Percentiles rank a stretch among this genome's conserved stretches.
Evolutionary conservation across 2,329 filamentous ascomycete species (phyloP).

Genomic region (Escovopsis sp.): DNA sequence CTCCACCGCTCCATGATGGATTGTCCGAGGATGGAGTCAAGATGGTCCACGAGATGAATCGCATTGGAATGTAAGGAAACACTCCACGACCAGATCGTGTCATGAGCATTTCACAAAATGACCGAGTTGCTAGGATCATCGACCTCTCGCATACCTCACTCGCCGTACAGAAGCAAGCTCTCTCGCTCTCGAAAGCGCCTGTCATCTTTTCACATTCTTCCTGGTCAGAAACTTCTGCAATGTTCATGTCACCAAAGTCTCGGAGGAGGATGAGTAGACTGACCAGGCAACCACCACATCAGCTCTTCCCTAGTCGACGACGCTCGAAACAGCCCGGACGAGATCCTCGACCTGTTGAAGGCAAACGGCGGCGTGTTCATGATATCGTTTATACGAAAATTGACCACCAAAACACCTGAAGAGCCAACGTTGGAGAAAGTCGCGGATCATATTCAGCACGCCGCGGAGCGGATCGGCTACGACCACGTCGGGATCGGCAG

Average conservation of each 20-base stretch:
- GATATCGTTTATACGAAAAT: slow-evolving; percentile 68
- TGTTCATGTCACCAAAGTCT: slow-evolving; percentile 15
- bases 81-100: no score
- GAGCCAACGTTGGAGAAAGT: slow-evolving; percentile 61
- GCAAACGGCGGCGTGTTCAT: slow-evolving; percentile 58
- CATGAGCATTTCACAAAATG: neutral
- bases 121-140: slow-evolving; percentile 36
- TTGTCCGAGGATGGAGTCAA: slow-evolving; percentile 4
- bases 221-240: neutral
- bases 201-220: slow-evolving; percentile 61
- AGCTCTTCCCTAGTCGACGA: slow-evolving; percentile 58
- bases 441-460: slow-evolving; percentile 60
- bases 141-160: slow-evolving; percentile 53
- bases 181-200: slow-evolving; percentile 38
- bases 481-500: slow-evolving; percentile 71
- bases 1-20: slow-evolving; percentile 1
- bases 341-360: slow-evolving; percentile 61
- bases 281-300: neutral
- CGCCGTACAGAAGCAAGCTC: slow-evolving; percentile 2
- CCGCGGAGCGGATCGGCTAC: slow-evolving; percentile 64
- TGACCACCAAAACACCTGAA: slow-evolving; percentile 42
- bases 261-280: no score
- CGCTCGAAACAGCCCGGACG: slow-evolving; percentile 71
- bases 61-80: slow-evolving; percentile 6
- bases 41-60: slow-evolving; percentile 7